Evolutionary conservation across 2,329 filamentous ascomycete genomes (phyloP).

Genomic region (Aureobasidium sp.): DNA sequence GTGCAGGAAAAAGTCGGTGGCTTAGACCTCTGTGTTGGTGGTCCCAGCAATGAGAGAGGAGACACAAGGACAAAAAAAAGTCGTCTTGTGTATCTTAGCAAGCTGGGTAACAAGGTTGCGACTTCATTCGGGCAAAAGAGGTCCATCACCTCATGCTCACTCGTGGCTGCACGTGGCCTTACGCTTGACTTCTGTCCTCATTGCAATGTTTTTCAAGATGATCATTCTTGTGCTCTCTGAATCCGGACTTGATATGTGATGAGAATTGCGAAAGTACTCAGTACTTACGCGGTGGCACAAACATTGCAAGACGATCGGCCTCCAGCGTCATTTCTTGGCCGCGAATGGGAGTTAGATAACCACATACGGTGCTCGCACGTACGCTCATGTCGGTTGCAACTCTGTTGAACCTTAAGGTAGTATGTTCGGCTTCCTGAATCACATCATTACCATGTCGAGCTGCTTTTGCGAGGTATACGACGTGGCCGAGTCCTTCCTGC

Average conservation of each 20-base stretch:
- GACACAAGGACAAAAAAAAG: not conserved
- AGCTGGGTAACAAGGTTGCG: not conserved
- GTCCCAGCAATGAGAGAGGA: not conserved
- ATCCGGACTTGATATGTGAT: conserved; percentile 5
- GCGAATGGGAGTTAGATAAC: not conserved
- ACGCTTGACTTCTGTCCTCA: not conserved
- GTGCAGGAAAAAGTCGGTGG: not conserved
- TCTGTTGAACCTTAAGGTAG: not conserved
- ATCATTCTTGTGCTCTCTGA: conserved; percentile 2
- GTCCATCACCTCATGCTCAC: not conserved
- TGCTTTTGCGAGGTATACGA: not conserved
- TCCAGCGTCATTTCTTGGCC: conserved; percentile 1
- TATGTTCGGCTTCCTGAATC: not conserved
- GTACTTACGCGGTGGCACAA: not conserved
- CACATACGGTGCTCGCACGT: not conserved
- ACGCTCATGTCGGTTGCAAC: not conserved
- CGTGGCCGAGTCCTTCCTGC: not conserved
- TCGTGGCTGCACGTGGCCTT: conserved; percentile 13
- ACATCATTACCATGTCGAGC: not conserved
- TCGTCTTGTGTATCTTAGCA: not conserved
- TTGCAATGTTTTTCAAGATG: not conserved
- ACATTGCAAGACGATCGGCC: not conserved
- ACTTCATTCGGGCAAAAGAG: not conserved
- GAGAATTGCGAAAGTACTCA: not conserved
- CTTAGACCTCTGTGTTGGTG: not conserved